Evolutionary conservation across 176 grass and related monocot species (phyloP).

Genomic region (Lolium rigidum): DNA sequence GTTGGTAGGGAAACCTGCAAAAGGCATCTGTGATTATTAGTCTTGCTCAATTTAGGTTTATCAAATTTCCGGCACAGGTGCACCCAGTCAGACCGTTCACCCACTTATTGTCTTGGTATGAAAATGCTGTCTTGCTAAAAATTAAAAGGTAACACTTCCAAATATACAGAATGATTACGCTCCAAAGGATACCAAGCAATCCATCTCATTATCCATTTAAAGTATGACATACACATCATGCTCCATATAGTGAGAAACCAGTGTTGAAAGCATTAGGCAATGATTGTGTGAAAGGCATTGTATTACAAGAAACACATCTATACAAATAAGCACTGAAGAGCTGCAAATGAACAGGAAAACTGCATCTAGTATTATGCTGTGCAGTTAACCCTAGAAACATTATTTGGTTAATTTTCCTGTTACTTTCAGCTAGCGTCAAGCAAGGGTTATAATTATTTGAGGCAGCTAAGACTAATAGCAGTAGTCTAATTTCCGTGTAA

Average conservation of each 20-base stretch:
- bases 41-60: slow-evolving; percentile 1
- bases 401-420: neutral
- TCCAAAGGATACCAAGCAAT: neutral
- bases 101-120: neutral
- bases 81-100: neutral
- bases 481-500: neutral
- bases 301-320: neutral
- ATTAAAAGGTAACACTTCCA: slow-evolving; percentile 1
- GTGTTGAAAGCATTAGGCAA: neutral
- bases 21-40: neutral
- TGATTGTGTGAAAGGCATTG: neutral
- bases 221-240: neutral
- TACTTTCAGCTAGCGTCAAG: neutral
- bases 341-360: neutral
- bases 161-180: neutral
- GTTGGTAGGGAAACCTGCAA: too few species aligned
- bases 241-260: neutral
- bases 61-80: neutral
- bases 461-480: neutral
- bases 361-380: neutral
- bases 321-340: neutral
- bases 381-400: neutral
- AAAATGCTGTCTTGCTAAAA: slow-evolving; percentile 9
- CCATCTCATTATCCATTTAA: slow-evolving; percentile 5
- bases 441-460: slow-evolving; percentile 30